A percentile compares a stretch with the other conserved stretches of the same genome.
phyloP scores from a whole-genome alignment of 2,329 filamentous ascomycete genomes.

The Penicillium sp. region DNA sequence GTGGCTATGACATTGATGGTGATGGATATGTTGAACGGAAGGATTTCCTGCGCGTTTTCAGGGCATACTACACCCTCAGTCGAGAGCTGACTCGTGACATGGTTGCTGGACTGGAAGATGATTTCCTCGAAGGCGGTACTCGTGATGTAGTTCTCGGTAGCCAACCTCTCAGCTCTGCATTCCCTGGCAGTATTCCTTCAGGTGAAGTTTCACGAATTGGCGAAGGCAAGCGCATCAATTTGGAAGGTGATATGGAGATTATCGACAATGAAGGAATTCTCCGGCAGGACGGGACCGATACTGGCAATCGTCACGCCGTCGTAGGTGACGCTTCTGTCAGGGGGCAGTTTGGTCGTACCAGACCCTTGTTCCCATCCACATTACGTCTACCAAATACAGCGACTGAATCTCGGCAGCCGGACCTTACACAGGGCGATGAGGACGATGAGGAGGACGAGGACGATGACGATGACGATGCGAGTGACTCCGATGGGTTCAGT shows the following conservation, averaged over 20 bases:
- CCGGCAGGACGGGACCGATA: conserved; percentile 63
- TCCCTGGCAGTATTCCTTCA: conserved; percentile 69
- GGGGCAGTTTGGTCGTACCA: conserved; percentile 39
- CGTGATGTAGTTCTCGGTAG: conserved; percentile 75
- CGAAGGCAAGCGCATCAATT: conserved; percentile 68
- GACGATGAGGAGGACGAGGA: conserved; percentile 30
- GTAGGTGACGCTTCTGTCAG: conserved; percentile 54
- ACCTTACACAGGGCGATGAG: conserved; percentile 16
- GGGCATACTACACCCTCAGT: conserved; percentile 88
- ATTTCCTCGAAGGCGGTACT: conserved; percentile 73
- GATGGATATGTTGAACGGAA: conserved; percentile 84
- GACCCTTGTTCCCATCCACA: conserved; percentile 38
- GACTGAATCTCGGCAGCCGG: conserved; percentile 14
- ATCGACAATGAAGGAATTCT: conserved; percentile 64
- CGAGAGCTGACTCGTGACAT: conserved; percentile 88
- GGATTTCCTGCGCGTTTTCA: conserved; percentile 89
- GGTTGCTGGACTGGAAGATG: conserved; percentile 75
- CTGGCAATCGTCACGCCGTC: conserved; percentile 63
- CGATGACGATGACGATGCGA: conserved; percentile 27
- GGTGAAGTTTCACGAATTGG: conserved; percentile 64
- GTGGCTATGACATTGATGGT: conserved; percentile 86
- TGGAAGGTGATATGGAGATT: conserved; percentile 67
- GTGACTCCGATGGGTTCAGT: conserved; percentile 30
- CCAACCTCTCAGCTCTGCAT: conserved; percentile 77
- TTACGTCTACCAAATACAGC: conserved; percentile 29